phyloP scores from a whole-genome alignment of 2,329 filamentous ascomycete genomes.

The Pseudogymnoascus sp. region DNA sequence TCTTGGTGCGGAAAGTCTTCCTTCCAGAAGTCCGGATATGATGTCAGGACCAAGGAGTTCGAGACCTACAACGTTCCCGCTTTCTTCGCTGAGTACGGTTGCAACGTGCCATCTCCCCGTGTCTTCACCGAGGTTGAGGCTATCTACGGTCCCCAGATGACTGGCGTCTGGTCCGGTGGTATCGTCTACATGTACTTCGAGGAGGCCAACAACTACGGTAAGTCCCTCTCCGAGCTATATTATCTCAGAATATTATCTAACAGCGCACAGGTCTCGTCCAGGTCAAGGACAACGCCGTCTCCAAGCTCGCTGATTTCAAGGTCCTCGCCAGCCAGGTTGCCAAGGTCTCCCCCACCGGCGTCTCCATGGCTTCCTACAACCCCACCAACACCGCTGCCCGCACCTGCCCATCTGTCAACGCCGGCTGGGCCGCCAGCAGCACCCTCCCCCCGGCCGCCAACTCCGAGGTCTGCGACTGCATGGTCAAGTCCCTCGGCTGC shows the following conservation, averaged over 20 bases:
- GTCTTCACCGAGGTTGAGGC: slow-evolving; percentile 77
- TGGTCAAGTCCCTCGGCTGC: slow-evolving; percentile 67
- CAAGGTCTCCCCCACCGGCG: slow-evolving; percentile 56
- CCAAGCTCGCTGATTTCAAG: slow-evolving; percentile 65
- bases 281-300: slow-evolving; percentile 49
- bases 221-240: slow-evolving; percentile 18
- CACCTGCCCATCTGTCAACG: slow-evolving; percentile 58
- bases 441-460: slow-evolving; percentile 78
- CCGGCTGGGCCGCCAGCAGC: slow-evolving; percentile 60
- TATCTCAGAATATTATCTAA: slow-evolving; percentile 21
- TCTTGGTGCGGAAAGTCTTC: slow-evolving; percentile 90
- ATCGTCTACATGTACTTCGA: slow-evolving; percentile 99
- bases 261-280: slow-evolving; percentile 53
- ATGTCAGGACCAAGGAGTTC: slow-evolving; percentile 78
- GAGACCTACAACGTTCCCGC: slow-evolving; percentile 80
- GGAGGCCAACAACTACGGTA: slow-evolving; percentile 81
- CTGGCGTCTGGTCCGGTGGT: slow-evolving; percentile 79
- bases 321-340: slow-evolving; percentile 62
- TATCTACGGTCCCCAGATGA: slow-evolving; percentile 77
- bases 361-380: slow-evolving; percentile 58
- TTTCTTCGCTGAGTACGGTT: slow-evolving; percentile 99
- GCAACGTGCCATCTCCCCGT: slow-evolving; percentile 64
- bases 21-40: slow-evolving; percentile 70
- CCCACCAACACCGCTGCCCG: slow-evolving; percentile 61
- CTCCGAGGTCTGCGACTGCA: slow-evolving; percentile 72